Percentiles rank a stretch among this genome's conserved stretches.
Conservation (phyloP, 1,284 basidiomycete species). For the Ceratobasidium sp. region DNA sequence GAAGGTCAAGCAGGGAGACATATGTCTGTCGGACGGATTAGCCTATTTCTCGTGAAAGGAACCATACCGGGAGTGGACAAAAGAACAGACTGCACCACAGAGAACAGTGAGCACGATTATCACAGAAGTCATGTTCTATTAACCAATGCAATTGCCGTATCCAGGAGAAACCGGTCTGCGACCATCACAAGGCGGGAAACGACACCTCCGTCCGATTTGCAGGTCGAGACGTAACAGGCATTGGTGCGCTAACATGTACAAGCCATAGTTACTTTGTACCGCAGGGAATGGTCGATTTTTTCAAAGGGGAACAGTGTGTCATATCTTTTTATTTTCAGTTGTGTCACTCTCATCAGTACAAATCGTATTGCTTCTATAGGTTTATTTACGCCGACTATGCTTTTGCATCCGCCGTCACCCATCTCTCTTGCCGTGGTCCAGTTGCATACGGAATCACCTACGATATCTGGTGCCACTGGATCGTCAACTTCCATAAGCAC, state of each 20-base stretch:
- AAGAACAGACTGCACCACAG: neutral
- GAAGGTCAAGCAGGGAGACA: conserved; percentile 1
- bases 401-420: neutral
- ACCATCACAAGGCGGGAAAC: conserved; percentile 17
- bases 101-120: neutral
- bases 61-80: neutral
- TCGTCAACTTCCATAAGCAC: neutral
- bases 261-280: conserved; percentile 12
- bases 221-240: too few species aligned
- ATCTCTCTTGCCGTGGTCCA: neutral
- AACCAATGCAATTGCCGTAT: neutral
- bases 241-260: neutral
- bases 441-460: neutral
- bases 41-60: conserved; percentile 1
- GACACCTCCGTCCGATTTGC: neutral
- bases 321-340: neutral
- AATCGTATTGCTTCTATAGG: neutral
- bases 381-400: conserved; percentile 1
- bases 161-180: neutral
- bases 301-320: conserved; percentile 6
- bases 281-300: neutral
- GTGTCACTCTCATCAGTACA: neutral
- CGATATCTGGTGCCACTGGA: conserved; percentile 22
- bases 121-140: neutral
- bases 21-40: neutral